phyloP scores from a whole-genome alignment of 2,329 filamentous ascomycete genomes.

The Fusarium continuum region DNA sequence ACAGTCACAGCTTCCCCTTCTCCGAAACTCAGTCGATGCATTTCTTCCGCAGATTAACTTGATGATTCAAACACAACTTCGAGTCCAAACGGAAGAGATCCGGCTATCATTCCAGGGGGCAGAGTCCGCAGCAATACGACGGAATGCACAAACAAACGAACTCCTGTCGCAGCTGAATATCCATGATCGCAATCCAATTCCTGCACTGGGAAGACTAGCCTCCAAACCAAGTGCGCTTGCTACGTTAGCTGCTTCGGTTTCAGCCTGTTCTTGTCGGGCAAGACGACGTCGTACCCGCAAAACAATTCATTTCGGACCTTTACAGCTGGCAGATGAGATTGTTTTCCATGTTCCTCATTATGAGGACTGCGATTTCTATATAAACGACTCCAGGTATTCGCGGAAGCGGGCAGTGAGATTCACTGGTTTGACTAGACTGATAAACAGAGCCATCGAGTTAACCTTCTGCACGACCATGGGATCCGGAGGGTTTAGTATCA shows the following conservation, averaged over 20 bases:
- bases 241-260: not conserved
- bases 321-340: not conserved
- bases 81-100: not conserved
- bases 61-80: not conserved
- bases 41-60: not conserved
- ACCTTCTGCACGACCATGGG: not conserved
- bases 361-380: not conserved
- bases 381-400: not conserved
- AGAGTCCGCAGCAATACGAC: not conserved
- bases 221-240: not conserved
- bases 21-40: not conserved
- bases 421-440: not conserved
- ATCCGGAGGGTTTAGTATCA: not conserved
- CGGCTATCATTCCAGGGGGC: not conserved
- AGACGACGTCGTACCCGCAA: not conserved
- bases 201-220: not conserved
- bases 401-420: fast-evolving
- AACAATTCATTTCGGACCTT: not conserved
- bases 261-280: not conserved
- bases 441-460: not conserved
- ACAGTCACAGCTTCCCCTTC: not conserved
- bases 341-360: not conserved
- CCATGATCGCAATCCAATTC: fast-evolving
- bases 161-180: not conserved
- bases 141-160: not conserved